Conservation (phyloP, 371 early-diverging fungal genomes). For the Encephalitozoon intestinalis region DNA sequence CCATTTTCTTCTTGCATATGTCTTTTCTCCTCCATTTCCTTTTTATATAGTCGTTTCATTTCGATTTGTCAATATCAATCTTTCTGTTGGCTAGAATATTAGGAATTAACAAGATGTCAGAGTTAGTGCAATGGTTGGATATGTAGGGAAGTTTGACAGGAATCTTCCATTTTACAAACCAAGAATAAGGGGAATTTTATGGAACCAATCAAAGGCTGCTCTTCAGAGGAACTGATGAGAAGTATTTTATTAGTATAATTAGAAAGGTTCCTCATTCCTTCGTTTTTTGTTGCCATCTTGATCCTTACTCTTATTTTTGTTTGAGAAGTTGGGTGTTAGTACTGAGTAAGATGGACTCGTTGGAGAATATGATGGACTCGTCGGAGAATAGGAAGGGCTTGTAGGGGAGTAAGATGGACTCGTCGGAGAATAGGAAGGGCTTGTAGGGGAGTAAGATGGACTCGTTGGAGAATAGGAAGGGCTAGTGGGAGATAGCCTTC, state of each 20-base stretch:
- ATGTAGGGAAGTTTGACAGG: neutral
- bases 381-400: constrained; percentile 64
- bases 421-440: constrained; percentile 67
- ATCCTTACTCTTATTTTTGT: neutral
- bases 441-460: constrained; percentile 66
- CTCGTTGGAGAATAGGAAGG: constrained; percentile 41
- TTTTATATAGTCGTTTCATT: neutral
- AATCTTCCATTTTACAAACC: neutral
- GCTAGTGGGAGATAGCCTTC: constrained; percentile 50
- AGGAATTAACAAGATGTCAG: neutral
- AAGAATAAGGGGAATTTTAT: neutral
- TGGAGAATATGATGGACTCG: constrained; percentile 44
- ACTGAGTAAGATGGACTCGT: neutral
- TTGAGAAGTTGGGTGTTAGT: neutral
- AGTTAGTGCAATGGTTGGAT: neutral
- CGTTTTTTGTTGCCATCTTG: neutral
- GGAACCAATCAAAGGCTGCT: neutral
- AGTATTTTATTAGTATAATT: constrained; percentile 4
- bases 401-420: constrained; percentile 66
- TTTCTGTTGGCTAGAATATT: neutral
- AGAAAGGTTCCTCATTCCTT: neutral
- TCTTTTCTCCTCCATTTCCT: neutral
- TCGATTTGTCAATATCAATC: neutral
- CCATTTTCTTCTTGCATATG: neutral
- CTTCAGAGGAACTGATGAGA: neutral